Evolutionary conservation across 495 filamentous ascomycete species (phyloP).

Genomic region (Penicillium subrubescens): DNA sequence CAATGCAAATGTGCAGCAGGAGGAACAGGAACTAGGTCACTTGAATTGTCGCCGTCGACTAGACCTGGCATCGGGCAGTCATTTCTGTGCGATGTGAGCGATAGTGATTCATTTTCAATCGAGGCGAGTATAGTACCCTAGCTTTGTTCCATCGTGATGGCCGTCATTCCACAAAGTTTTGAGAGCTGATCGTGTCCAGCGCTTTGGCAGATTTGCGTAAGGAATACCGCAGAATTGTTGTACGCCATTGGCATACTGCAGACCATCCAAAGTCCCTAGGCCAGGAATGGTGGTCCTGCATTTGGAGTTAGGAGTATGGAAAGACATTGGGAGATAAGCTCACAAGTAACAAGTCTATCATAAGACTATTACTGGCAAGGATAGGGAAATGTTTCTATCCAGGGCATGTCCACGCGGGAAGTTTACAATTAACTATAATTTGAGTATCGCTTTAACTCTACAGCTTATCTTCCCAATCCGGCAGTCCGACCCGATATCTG

Average conservation of each 20-base stretch:
- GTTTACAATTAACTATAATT: neutral
- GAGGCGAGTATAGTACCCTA: slow-evolving; percentile 20
- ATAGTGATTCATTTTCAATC: no score
- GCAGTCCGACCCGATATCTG: slow-evolving; percentile 24
- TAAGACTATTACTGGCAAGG: neutral
- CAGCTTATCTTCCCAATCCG: slow-evolving; percentile 11
- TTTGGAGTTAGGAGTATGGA: slow-evolving; percentile 25
- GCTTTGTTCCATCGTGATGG: slow-evolving; percentile 31
- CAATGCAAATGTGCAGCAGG: slow-evolving; percentile 25
- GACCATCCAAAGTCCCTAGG: slow-evolving; percentile 29
- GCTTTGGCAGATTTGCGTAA: slow-evolving; percentile 30
- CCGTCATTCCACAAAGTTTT: slow-evolving; percentile 24
- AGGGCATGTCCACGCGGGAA: neutral
- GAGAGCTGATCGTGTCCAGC: slow-evolving; percentile 32
- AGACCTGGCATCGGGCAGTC: slow-evolving; percentile 30
- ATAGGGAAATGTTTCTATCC: neutral
- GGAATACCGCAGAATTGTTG: slow-evolving; percentile 38
- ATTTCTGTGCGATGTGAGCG: slow-evolving; percentile 10
- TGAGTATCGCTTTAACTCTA: neutral
- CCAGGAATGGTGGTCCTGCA: slow-evolving; percentile 22
- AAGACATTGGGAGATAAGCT: slow-evolving; percentile 23
- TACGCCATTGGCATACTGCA: slow-evolving; percentile 28
- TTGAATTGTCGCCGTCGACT: slow-evolving; percentile 26
- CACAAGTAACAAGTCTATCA: neutral
- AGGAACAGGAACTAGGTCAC: slow-evolving; percentile 31